These are phyloP conservation scores for Primulina tabacum DNA, from an alignment of 257 asterid species.

Conservation along the genomic window DNA sequence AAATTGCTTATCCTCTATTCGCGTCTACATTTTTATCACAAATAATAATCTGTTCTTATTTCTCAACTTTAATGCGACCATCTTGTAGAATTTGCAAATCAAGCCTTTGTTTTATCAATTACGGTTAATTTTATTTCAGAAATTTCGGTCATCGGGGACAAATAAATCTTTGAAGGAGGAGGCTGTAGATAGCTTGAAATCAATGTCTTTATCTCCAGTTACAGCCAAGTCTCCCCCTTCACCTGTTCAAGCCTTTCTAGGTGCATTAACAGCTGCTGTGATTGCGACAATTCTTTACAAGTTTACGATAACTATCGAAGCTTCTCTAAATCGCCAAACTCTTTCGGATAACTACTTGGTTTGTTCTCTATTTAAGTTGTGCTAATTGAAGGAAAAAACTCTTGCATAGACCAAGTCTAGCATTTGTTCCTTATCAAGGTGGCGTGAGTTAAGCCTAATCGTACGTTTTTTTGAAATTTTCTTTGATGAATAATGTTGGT, in stretches of 20 bases:
- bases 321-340: slow-evolving; percentile 66
- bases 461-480: background rate
- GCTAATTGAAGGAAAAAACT: background rate
- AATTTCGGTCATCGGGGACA: slow-evolving; percentile 67
- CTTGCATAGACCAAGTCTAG: background rate
- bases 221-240: slow-evolving; percentile 60
- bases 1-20: background rate
- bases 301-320: slow-evolving; percentile 71
- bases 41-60: background rate
- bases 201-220: slow-evolving; percentile 50
- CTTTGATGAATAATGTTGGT: background rate
- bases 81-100: background rate
- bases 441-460: background rate
- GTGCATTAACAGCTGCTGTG: slow-evolving; percentile 75
- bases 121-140: slow-evolving; percentile 39
- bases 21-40: background rate
- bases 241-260: slow-evolving; percentile 74
- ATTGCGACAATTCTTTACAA: slow-evolving; percentile 70
- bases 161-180: slow-evolving; percentile 67
- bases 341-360: slow-evolving; percentile 79
- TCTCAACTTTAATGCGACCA: background rate
- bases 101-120: background rate
- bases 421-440: background rate
- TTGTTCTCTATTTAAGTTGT: slow-evolving; percentile 22
- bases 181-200: slow-evolving; percentile 66